A percentile compares a stretch with the other conserved stretches of the same genome.
Conservation (phyloP, 2,329 filamentous ascomycete species). For the Colletotrichum noveboracense region DNA sequence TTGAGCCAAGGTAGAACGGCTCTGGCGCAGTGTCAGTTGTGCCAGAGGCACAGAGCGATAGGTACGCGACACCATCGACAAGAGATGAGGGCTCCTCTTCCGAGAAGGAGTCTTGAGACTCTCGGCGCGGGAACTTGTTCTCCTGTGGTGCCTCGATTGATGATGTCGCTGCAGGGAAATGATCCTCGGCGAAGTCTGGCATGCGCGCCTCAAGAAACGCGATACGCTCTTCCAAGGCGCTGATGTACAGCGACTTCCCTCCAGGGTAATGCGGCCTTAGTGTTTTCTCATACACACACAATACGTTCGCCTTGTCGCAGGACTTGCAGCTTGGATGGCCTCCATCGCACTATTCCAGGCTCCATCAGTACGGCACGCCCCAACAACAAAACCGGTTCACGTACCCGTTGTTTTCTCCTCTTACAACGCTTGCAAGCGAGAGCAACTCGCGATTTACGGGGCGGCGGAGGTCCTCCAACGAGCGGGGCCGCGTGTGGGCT, state of each 20-base stretch:
- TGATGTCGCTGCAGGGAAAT: slow-evolving; percentile 15
- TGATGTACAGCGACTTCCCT: slow-evolving; percentile 32
- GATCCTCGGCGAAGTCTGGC: slow-evolving; percentile 29
- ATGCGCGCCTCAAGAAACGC: slow-evolving; percentile 31
- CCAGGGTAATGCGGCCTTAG: slow-evolving; percentile 31
- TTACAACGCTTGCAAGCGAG: slow-evolving; percentile 31
- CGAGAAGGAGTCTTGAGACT: slow-evolving; percentile 14
- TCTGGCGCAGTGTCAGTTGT: slow-evolving; percentile 27
- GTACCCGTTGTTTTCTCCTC: slow-evolving; percentile 29
- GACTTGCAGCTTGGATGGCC: slow-evolving; percentile 28
- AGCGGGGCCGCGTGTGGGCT: slow-evolving; percentile 6
- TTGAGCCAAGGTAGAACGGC: slow-evolving; percentile 30
- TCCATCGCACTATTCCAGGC: slow-evolving; percentile 26
- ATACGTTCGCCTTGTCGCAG: slow-evolving; percentile 24
- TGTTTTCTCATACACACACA: slow-evolving; percentile 28
- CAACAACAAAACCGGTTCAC: background rate
- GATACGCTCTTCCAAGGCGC: slow-evolving; percentile 31
- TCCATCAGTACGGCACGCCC: background rate
- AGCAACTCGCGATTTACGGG: slow-evolving; percentile 26
- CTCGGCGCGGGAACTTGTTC: background rate
- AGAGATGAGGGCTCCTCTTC: slow-evolving; percentile 26
- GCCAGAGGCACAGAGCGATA: slow-evolving; percentile 28
- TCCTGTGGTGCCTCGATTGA: background rate
- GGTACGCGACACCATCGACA: slow-evolving; percentile 29
- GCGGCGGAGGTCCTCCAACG: background rate